A percentile compares a stretch with the other conserved stretches of the same genome.
phyloP scores from a whole-genome alignment of 176 grass and related monocot genomes.

The Carex parvula region DNA sequence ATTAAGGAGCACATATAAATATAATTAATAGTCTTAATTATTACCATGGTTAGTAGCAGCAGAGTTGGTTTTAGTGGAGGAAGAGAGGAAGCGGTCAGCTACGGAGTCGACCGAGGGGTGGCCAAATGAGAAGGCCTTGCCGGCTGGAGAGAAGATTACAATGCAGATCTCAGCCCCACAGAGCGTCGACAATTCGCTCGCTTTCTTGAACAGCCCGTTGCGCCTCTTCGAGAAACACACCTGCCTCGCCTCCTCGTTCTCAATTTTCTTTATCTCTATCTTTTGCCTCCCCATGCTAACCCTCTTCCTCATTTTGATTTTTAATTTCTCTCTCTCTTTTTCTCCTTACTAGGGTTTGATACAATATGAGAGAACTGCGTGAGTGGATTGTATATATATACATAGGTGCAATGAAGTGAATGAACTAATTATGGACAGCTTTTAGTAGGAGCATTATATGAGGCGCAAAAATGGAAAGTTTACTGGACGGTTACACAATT shows the following conservation, averaged over 20 bases:
- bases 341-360: not conserved
- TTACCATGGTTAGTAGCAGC: not conserved
- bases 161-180: constrained; percentile 44
- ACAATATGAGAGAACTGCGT: not conserved
- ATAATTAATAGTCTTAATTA: not conserved
- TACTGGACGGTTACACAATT: not conserved
- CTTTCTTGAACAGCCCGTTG: constrained; percentile 45
- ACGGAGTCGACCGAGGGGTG: constrained; percentile 44
- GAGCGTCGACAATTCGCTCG: constrained; percentile 43
- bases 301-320: constrained; percentile 16
- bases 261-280: constrained; percentile 25
- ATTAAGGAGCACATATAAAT: too few relatives aligned
- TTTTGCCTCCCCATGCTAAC: constrained; percentile 22
- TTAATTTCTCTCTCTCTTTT: not conserved
- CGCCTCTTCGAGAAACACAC: constrained; percentile 54
- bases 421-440: not conserved
- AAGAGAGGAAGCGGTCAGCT: constrained; percentile 29
- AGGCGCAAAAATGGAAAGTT: not conserved
- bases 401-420: too few relatives aligned
- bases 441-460: constrained; percentile 7
- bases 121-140: constrained; percentile 58
- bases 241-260: constrained; percentile 43
- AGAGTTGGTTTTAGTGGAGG: not conserved
- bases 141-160: constrained; percentile 51
- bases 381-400: not conserved